phyloP scores from a whole-genome alignment of 768 basidiomycete genomes.

The Leccinellum albellum region DNA sequence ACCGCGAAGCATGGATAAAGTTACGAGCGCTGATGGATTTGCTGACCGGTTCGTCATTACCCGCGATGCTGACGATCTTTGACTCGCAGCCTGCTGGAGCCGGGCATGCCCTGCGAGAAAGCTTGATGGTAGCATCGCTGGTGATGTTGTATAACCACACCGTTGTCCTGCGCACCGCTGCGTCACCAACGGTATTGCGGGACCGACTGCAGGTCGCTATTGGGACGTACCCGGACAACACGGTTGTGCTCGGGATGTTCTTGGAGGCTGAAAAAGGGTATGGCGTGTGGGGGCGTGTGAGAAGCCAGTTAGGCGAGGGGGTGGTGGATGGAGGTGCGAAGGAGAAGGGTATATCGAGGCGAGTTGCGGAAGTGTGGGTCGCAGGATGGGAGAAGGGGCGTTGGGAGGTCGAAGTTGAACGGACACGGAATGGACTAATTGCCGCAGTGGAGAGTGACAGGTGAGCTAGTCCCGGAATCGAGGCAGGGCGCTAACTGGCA shows the following conservation, averaged over 20 bases:
- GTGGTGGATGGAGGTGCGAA: conserved; percentile 31
- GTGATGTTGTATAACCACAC: conserved; percentile 61
- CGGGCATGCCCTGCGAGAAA: conserved; percentile 37
- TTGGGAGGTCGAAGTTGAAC: conserved; percentile 69
- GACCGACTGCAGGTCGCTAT: conserved; percentile 54
- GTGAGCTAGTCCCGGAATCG: conserved; percentile 36
- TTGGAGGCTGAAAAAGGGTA: conserved; percentile 74
- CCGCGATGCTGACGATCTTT: conserved; percentile 39
- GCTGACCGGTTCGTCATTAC: conserved; percentile 42
- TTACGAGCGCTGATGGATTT: conserved; percentile 64
- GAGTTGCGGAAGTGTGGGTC: conserved; percentile 72
- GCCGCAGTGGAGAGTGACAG: conserved; percentile 64
- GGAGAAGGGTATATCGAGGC: conserved; percentile 55
- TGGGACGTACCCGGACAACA: conserved; percentile 62
- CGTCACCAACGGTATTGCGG: conserved; percentile 55
- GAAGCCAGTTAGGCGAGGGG: conserved; percentile 50
- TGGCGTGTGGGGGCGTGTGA: conserved; percentile 73
- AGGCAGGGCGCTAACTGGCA: conserved; percentile 6
- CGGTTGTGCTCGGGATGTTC: conserved; percentile 67
- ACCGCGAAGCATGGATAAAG: conserved; percentile 62
- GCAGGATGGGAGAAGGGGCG: conserved; percentile 73
- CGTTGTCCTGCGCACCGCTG: conserved; percentile 49
- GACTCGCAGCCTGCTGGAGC: conserved; percentile 26
- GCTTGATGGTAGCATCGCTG: conserved; percentile 52
- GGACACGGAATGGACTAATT: conserved; percentile 60